Percentiles rank a stretch among this genome's conserved stretches.
Evolutionary conservation across 305 asterid genomes (phyloP).

Genomic region (Nicotiana rustica): DNA sequence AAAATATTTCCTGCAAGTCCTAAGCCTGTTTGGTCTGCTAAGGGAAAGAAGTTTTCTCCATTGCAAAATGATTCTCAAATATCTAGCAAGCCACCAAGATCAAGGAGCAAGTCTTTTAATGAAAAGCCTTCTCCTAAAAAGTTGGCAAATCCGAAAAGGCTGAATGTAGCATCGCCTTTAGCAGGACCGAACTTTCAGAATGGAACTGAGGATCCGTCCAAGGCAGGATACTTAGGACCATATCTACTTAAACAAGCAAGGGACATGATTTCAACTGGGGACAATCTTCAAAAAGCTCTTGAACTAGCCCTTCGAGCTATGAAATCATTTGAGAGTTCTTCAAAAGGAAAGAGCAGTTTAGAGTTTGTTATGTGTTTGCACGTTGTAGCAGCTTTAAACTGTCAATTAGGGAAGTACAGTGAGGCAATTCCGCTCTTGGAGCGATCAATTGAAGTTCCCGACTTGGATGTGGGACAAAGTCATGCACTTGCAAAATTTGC

Average conservation of each 20-base stretch:
- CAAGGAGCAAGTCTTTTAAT: constrained; percentile 54
- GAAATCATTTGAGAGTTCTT: constrained; percentile 63
- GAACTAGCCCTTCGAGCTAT: constrained; percentile 77
- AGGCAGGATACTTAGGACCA: constrained; percentile 69
- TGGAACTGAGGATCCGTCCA: constrained; percentile 46
- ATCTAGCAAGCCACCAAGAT: constrained; percentile 42
- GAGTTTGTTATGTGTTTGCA: constrained; percentile 90
- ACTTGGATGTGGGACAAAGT: constrained; percentile 72
- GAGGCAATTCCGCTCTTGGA: constrained; percentile 89
- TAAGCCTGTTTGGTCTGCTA: constrained; percentile 38
- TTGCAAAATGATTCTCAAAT: constrained; percentile 41
- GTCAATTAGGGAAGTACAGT: constrained; percentile 62
- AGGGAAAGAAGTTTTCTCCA: constrained; percentile 40
- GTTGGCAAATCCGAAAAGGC: constrained; percentile 47
- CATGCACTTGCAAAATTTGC: constrained; percentile 95
- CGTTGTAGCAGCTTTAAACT: constrained; percentile 70
- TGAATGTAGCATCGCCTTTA: constrained; percentile 20
- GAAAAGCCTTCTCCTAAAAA: constrained; percentile 71
- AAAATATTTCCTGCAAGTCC: constrained; percentile 36
- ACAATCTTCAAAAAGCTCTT: constrained; percentile 69
- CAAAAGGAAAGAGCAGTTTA: constrained; percentile 54
- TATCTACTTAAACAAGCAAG: constrained; percentile 89
- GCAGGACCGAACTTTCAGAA: constrained; percentile 31
- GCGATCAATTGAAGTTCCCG: constrained; percentile 76
- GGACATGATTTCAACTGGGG: constrained; percentile 65